A percentile compares a stretch with the other conserved stretches of the same genome.
phyloP scores from a whole-genome alignment of 495 filamentous ascomycete species.

The Penicillium herquei region DNA sequence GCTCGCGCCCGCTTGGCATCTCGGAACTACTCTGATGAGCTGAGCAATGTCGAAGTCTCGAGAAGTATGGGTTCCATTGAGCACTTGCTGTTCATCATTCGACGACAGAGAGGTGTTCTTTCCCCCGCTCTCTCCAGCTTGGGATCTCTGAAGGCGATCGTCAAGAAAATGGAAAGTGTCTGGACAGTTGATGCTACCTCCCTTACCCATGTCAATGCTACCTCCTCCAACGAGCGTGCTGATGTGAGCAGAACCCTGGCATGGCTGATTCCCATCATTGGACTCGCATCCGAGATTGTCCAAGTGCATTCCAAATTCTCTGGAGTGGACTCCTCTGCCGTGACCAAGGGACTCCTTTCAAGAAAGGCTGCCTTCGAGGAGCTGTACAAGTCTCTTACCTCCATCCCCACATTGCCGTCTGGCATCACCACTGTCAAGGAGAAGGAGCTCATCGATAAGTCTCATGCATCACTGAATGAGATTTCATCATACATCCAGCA shows the following conservation, averaged over 20 bases:
- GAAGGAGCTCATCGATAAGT: slow-evolving; percentile 41
- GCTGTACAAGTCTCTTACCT: slow-evolving; percentile 38
- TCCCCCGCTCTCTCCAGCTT: slow-evolving; percentile 41
- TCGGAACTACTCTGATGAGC: slow-evolving; percentile 75
- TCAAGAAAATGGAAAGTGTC: slow-evolving; percentile 39
- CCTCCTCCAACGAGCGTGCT: slow-evolving; percentile 18
- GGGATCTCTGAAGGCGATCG: slow-evolving; percentile 31
- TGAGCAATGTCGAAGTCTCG: slow-evolving; percentile 72
- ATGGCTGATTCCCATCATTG: slow-evolving; percentile 53
- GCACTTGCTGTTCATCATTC: slow-evolving; percentile 65
- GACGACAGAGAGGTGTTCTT: slow-evolving; percentile 64
- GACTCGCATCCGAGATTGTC: slow-evolving; percentile 43
- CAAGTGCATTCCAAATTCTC: slow-evolving; percentile 62
- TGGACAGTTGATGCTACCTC: slow-evolving; percentile 38
- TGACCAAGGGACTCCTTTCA: slow-evolving; percentile 42
- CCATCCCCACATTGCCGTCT: slow-evolving; percentile 52
- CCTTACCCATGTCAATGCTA: slow-evolving; percentile 25
- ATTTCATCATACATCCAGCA: slow-evolving; percentile 45
- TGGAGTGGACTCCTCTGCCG: slow-evolving; percentile 37
- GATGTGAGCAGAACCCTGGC: slow-evolving; percentile 30
- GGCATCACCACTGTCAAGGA: slow-evolving; percentile 49
- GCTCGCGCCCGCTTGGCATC: slow-evolving; percentile 62
- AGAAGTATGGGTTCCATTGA: slow-evolving; percentile 81
- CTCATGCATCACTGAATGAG: slow-evolving; percentile 39
- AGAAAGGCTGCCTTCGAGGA: slow-evolving; percentile 49